phyloP scores from a whole-genome alignment of 805 yeast genomes.

The Hanseniaspora osmophila region DNA sequence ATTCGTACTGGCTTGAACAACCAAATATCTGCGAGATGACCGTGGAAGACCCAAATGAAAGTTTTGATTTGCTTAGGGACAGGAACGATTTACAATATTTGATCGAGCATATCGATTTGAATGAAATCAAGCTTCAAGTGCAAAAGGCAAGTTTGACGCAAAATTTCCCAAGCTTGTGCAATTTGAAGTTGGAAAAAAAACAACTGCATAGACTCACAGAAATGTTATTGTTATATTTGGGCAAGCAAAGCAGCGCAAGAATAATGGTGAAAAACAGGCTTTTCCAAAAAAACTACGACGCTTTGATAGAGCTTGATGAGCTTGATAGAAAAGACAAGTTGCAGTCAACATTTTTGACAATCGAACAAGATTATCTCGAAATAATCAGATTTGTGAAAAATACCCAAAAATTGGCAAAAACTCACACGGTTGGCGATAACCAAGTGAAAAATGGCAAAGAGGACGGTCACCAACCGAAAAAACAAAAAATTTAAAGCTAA shows the following conservation, averaged over 20 bases:
- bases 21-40: slow-evolving; percentile 51
- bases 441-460: not conserved
- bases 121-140: slow-evolving; percentile 1
- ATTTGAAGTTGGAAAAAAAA: slow-evolving; percentile 53
- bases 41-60: slow-evolving; percentile 89
- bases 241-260: slow-evolving; percentile 27
- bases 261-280: slow-evolving; percentile 60
- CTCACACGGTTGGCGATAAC: not conserved
- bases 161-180: slow-evolving; percentile 9
- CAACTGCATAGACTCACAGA: slow-evolving; percentile 71
- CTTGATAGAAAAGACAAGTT: slow-evolving; percentile 54
- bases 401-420: not conserved
- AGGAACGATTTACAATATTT: slow-evolving; percentile 54
- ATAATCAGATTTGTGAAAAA: slow-evolving; percentile 1
- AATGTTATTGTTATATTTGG: slow-evolving; percentile 40
- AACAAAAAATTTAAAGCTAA: not conserved
- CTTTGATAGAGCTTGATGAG: slow-evolving; percentile 50
- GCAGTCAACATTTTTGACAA: slow-evolving; percentile 55
- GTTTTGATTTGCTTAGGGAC: slow-evolving; percentile 83
- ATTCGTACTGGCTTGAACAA: slow-evolving; percentile 42
- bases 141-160: slow-evolving; percentile 13
- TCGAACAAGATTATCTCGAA: slow-evolving; percentile 50
- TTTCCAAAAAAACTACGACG: slow-evolving; percentile 68
- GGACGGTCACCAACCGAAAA: not conserved
- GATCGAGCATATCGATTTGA: slow-evolving; percentile 9